Evolutionary conservation across 1,284 basidiomycete genomes (phyloP).

Genomic region (Chalciporus sp.): DNA sequence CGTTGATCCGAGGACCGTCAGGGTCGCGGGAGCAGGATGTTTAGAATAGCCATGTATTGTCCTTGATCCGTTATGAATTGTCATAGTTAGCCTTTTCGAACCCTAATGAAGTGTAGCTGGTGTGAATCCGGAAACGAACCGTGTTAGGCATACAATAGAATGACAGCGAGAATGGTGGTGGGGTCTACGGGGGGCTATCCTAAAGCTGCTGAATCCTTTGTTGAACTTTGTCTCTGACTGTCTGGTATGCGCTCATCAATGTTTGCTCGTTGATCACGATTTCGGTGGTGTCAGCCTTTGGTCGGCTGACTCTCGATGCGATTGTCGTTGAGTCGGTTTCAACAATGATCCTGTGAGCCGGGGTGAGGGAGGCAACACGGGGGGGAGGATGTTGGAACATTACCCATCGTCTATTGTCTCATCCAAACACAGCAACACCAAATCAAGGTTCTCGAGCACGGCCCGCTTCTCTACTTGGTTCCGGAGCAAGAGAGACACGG

Average conservation of each 20-base stretch:
- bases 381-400: conserved; percentile 33
- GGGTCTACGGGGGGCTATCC: conserved; percentile 25
- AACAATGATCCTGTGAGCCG: conserved; percentile 80
- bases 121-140: background rate
- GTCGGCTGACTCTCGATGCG: conserved; percentile 91
- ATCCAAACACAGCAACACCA: conserved; percentile 92
- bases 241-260: conserved; percentile 89
- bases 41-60: conserved; percentile 12
- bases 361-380: conserved; percentile 10
- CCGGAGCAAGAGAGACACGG: conserved; percentile 82
- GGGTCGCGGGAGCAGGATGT: background rate
- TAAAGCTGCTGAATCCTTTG: conserved; percentile 60
- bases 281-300: conserved; percentile 91
- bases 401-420: conserved; percentile 99
- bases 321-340: conserved; percentile 97
- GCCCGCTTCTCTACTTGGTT: conserved; percentile 96
- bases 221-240: conserved; percentile 80
- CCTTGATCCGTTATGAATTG: conserved; percentile 3
- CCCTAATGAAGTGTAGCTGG: background rate
- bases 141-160: background rate
- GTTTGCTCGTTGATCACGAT: conserved; percentile 99
- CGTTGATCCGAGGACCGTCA: background rate
- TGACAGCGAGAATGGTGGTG: background rate
- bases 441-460: conserved; percentile 92
- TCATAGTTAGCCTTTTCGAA: background rate